Evolutionary conservation across 2,329 filamentous ascomycete species (phyloP), one percentile per base, ranked within the genome.

Genomic region (Pseudogymnoascus sp.): DNA sequence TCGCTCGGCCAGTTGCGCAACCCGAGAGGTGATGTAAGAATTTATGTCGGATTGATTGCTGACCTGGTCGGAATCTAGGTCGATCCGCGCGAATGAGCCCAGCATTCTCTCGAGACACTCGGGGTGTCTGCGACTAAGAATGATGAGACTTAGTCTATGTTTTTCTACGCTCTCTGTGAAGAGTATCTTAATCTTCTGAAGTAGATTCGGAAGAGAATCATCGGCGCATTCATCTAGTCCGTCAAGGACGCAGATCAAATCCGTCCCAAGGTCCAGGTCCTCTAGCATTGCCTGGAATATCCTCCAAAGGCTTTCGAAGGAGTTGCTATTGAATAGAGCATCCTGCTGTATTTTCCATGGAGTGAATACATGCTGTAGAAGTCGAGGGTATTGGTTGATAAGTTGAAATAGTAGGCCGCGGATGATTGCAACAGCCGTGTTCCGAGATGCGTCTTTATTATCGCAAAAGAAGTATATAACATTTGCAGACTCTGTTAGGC

Each of bases 371-470:
- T 65, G 60, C 14, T 64, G 23, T 23, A 64, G 60, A n/a, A 69
- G 62, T 25, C 65, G 36, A 5, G 65, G 65, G 5, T 23, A 62
- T 11, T 19, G 63, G 36, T 62, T 28, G 6, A 78, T 62, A 0
- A 83, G 70, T 13, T 77, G 61, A 34, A 73, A 79, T 1, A 81
- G 69, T 0, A 83, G 70, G 0, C 80, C 78, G 0, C 76, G 75
- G 2, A 83, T 65, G 0, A 81, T 75, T 0, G 77, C 71, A 0
- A 68, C 72, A 0, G 76, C 75, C 51, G 69, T 79, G 64, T 78
- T 80, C 19, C 78, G 41, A 0, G 68, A 64, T 4, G 66, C n/a
- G 43, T 79, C 68, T 7, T 74, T 75, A n/a, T 71, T 71, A 67
- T 83, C 74, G 68, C 77, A 82, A 70, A 81, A 78, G 70, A 79